phyloP scores from a whole-genome alignment of 1,139 yeast genomes.

The Lodderomyces elongisporus region DNA sequence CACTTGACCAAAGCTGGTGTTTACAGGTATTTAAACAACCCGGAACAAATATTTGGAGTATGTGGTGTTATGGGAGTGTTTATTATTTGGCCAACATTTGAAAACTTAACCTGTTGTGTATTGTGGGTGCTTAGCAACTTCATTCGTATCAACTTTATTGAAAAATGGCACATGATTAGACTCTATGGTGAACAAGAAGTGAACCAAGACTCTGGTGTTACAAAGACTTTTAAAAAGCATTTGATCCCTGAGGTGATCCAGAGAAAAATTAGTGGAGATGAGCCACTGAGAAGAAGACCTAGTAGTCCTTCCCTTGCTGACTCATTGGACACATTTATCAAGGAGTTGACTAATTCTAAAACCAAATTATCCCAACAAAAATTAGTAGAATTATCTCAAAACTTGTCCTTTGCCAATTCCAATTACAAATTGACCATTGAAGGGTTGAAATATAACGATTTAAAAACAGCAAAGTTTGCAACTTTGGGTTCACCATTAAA shows the following conservation, averaged over 20 bases:
- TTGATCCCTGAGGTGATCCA: slow-evolving; percentile 40
- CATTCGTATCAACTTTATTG: slow-evolving; percentile 66
- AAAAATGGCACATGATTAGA: slow-evolving; percentile 74
- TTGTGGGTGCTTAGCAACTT: slow-evolving; percentile 70
- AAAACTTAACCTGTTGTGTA: slow-evolving; percentile 52
- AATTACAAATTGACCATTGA: slow-evolving; percentile 26
- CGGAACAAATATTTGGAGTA: slow-evolving; percentile 77
- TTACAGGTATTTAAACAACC: slow-evolving; percentile 78
- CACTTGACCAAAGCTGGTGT: slow-evolving; percentile 77
- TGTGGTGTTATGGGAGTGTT: slow-evolving; percentile 83
- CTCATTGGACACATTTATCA: slow-evolving; percentile 38
- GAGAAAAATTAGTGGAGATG: slow-evolving; percentile 19
- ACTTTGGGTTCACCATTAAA: slow-evolving; percentile 51
- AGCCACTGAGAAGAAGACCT: slow-evolving; percentile 17
- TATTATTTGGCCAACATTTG: slow-evolving; percentile 55
- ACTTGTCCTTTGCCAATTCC: slow-evolving; percentile 35
- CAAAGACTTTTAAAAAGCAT: slow-evolving; percentile 57
- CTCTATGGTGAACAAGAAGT: slow-evolving; percentile 67
- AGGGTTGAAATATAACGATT: slow-evolving; percentile 18
- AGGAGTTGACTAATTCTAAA: slow-evolving; percentile 32
- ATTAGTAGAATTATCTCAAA: slow-evolving; percentile 38
- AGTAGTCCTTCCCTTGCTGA: slow-evolving; percentile 23
- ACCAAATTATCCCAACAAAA: slow-evolving; percentile 34
- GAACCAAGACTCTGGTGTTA: slow-evolving; percentile 57
- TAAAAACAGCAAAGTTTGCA: slow-evolving; percentile 20